Evolutionary conservation across 2,329 filamentous ascomycete genomes (phyloP), one percentile per base, ranked within the genome.

Genomic region (Blumeria graminis): DNA sequence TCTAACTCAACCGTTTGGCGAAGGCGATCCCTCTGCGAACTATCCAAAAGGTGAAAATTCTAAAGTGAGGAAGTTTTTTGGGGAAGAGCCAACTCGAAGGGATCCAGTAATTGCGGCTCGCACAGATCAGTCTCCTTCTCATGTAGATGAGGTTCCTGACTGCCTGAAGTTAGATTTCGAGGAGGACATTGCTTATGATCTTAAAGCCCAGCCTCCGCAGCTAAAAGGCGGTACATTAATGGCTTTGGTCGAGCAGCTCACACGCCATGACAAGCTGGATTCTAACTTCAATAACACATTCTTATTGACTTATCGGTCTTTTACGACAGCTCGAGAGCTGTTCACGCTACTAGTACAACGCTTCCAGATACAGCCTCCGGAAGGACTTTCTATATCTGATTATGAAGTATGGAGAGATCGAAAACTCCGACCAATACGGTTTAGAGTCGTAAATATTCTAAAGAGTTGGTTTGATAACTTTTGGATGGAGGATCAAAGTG

Each of bases 381-480:
- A 86, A 62, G 87, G 86, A 6, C 72, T 98, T 55, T 79, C 73
- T 8, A 76, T 78, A 56, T 71, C 76, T 41, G 88, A 96, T 61
- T 87, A 85, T 63, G 86, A 94, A 56, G 74, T 78, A 34, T 98
- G 92, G 92, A 80, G 85, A 38, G 87, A 94, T 66, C 82, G 82
- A 66, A 98, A 98, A 71, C 92, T 96, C 68, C 95, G 93, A 66
- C 84, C 87, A 5, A 95, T 96, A 59, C 80, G 92, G 38, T 94
- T 98, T 71, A 81, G 92, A 45, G 89, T 98, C 1, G 88, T 98
- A 61, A 98, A 96, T 65, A 96, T 95, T 61, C 72, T 98, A 52
- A 96, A 96, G 75, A 93, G 81, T 69, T 98, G 92, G 92, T 92
- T 98, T 62, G 92, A 96, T 66, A 89, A 84, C 63, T 96, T 92